Evolutionary conservation across 805 yeast genomes (phyloP), one percentile per base, ranked within the genome.

Genomic region (Metschnikowia continentalis): DNA sequence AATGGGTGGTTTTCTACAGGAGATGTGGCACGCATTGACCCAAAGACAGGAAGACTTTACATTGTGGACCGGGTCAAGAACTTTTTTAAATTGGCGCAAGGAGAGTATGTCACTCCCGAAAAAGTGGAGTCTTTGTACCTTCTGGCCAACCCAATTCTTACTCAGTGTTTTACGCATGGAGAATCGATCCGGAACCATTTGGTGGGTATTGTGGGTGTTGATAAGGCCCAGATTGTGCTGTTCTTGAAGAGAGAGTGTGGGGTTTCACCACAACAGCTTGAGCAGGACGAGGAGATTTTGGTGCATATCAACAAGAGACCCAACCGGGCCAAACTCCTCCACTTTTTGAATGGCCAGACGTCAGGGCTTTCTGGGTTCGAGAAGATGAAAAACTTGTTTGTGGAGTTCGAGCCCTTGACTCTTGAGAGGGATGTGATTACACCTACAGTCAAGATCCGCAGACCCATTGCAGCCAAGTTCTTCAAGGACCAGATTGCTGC

Each of bases 61-160:
- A 82, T 86, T 14, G 52, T 58, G 20, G 94, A 87, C 61, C 75
- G 94, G 54, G 90, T 86, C 37, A 86, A 86, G 72, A 87, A 86
- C 68, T 86, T 86, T 69, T 86, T 86, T 75, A 86, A 86, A 56
- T 68, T 73, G 55, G 63, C 77, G 6, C 77, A 73, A 56, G 78
- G 78, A 50, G 78, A 72, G 67, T 86, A 86, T 65, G 79, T 86
- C 49, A 86, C 90, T 0, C 88, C 90, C 17, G 94, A 86, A 61
- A 84, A 80, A 65, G 80, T 86, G 57, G 92, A 86, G 62, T 84
- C 82, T 60, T 67, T 70, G 14, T 85, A 86, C 63, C 63, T 82
- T 35, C 53, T 56, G 13, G 38, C 54, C 32, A 51, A 53, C 35
- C 47, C 57, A 5, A 43, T 55, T 15, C 55, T 58, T 35, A 50